phyloP scores from a whole-genome alignment of 2,329 filamentous ascomycete genomes.

The Beauveria caledonica region DNA sequence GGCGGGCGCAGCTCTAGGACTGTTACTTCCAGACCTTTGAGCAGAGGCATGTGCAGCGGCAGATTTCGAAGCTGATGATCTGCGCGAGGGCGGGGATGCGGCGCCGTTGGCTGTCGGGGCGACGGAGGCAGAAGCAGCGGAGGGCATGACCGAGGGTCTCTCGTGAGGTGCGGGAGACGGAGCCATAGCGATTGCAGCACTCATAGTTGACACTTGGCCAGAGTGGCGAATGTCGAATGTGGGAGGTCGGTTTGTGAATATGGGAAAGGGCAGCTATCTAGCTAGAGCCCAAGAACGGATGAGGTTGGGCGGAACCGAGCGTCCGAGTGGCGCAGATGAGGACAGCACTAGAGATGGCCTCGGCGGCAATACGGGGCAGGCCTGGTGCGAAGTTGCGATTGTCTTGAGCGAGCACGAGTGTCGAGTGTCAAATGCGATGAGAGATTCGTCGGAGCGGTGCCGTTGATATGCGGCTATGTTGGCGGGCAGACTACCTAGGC shows the following conservation, averaged over 20 bases:
- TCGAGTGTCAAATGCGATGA: background rate
- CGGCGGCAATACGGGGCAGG: background rate
- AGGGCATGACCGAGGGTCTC: constrained; percentile 47
- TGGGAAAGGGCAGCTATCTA: background rate
- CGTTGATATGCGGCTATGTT: background rate
- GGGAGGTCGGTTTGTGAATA: background rate
- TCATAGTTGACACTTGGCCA: constrained; percentile 42
- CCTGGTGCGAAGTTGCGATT: background rate
- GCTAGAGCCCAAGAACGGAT: background rate
- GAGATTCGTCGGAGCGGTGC: background rate
- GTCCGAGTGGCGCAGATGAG: background rate
- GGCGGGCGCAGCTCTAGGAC: constrained; percentile 36
- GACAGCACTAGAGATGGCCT: background rate
- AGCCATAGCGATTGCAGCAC: constrained; percentile 60
- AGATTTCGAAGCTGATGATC: constrained; percentile 25
- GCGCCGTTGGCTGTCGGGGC: constrained; percentile 23
- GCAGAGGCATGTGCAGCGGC: constrained; percentile 35
- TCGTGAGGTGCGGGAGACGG: constrained; percentile 61
- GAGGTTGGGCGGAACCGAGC: background rate
- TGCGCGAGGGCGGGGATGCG: constrained; percentile 37
- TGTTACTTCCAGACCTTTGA: constrained; percentile 45
- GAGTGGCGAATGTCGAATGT: background rate
- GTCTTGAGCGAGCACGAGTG: background rate
- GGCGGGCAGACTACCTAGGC: background rate
- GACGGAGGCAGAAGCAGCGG: constrained; percentile 31